A percentile compares a stretch with the other conserved stretches of the same genome.
phyloP scores from a whole-genome alignment of 768 basidiomycete species.

The Serendipita sp. region DNA sequence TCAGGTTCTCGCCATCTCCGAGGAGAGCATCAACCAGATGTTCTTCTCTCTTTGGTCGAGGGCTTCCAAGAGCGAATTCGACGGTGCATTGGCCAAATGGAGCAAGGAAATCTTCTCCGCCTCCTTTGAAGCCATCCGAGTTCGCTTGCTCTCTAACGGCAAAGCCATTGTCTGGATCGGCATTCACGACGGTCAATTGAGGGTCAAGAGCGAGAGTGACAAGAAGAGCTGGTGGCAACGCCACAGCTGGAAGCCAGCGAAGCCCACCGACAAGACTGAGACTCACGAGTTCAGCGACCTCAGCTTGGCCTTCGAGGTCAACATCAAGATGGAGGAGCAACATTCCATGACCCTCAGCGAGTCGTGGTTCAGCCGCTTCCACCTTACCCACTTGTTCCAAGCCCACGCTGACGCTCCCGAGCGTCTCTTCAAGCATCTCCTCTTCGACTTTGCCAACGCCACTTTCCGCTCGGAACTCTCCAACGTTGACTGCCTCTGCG shows the following conservation, averaged over 20 bases:
- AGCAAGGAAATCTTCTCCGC: slow-evolving; percentile 11
- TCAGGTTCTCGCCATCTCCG: slow-evolving; percentile 16
- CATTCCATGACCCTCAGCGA: slow-evolving; percentile 7
- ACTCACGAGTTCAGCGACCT: slow-evolving; percentile 15
- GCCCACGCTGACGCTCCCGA: slow-evolving; percentile 7
- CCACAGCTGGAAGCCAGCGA: neutral
- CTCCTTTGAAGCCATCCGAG: slow-evolving; percentile 13
- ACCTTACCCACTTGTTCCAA: slow-evolving; percentile 9
- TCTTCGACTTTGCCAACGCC: slow-evolving; percentile 15
- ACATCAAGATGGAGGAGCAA: slow-evolving; percentile 11
- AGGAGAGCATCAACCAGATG: slow-evolving; percentile 16
- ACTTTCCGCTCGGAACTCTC: slow-evolving; percentile 17
- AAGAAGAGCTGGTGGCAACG: neutral
- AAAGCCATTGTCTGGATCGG: slow-evolving; percentile 10
- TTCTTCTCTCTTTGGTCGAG: slow-evolving; percentile 12
- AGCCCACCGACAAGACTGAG: slow-evolving; percentile 6
- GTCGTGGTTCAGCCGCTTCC: slow-evolving; percentile 10
- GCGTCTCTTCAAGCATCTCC: slow-evolving; percentile 13
- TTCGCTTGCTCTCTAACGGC: slow-evolving; percentile 15
- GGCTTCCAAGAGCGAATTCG: neutral
- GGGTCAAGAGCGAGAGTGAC: neutral
- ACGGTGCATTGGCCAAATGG: slow-evolving; percentile 6
- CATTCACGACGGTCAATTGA: neutral
- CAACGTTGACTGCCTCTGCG: slow-evolving; percentile 13
- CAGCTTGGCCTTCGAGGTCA: slow-evolving; percentile 18